Evolutionary conservation across 2,329 filamentous ascomycete species (phyloP), one percentile per base, ranked within the genome.

Genomic region (Tolypocladium cylindrosporum): DNA sequence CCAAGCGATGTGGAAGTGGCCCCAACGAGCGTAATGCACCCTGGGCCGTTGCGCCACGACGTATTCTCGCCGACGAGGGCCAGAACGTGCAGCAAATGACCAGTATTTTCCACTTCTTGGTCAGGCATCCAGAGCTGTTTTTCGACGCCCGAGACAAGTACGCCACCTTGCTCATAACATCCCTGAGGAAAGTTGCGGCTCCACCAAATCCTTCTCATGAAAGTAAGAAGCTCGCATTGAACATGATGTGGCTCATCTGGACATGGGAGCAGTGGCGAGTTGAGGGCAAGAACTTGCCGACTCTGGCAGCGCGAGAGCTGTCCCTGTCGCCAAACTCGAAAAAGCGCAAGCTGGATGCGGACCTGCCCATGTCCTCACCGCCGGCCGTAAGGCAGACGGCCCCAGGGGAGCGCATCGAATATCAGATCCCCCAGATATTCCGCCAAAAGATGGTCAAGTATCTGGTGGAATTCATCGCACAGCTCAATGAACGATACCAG

Each of bases 101-200:
- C 56, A 94, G 89, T 75, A 97, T 99, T 65, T 97, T 97, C 77
- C 89, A 97, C 67, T 99, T 99, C 74, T 79, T 99, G 40, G 93
- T 97, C 41, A 85, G 90, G 58, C 93, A 99, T 69, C 89, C 92
- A 0, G 88, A 94, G 66, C 77, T 99, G 5, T 99, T 99, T 75
- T 99, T 95, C 65, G 93, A 97, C 62, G 91, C 91, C 1, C 82
- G 94, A 57, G 94, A 99, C 63, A 92, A 93, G 68, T 95, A 97
- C 63, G 86, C 91, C 5, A 84, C 89, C 58, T 83, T 94, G 62
- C 95, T 99, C 69, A 92, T 99, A 58, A 87, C 87, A 1, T 93
- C 91, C 4, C 78, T 99, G 41, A 83, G 89, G 56, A 97, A 97
- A 73, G 90, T 99, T 57, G 91, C 92, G 1, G 81, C 83, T 27